Evolutionary conservation across 495 filamentous ascomycete species (phyloP).

Genomic region (Mycothermus thermophilus): DNA sequence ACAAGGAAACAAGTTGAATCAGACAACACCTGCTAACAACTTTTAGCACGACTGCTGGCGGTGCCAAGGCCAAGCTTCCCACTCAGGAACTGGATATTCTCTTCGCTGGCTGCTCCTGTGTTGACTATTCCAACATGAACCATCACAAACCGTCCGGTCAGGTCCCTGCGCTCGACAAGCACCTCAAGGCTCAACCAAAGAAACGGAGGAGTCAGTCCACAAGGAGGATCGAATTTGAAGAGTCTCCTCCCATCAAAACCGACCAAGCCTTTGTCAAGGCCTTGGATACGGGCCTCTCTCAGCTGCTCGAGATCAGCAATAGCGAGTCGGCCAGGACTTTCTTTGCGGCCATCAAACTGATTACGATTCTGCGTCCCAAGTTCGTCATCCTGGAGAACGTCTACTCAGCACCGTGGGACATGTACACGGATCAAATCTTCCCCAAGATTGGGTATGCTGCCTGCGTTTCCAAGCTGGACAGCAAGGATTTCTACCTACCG

Average conservation of each 20-base stretch:
- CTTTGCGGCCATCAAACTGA: slow-evolving; percentile 46
- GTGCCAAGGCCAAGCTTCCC: slow-evolving; percentile 45
- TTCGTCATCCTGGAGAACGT: slow-evolving; percentile 71
- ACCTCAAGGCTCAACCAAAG: slow-evolving; percentile 2
- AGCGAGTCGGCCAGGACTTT: slow-evolving; percentile 66
- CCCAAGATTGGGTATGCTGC: slow-evolving; percentile 42
- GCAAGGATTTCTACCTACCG: slow-evolving; percentile 65
- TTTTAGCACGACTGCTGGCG: slow-evolving; percentile 56
- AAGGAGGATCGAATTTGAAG: not conserved
- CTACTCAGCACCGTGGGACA: slow-evolving; percentile 44
- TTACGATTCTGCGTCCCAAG: slow-evolving; percentile 39
- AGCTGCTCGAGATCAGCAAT: slow-evolving; percentile 13
- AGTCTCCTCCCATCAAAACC: not conserved
- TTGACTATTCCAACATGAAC: slow-evolving; percentile 55
- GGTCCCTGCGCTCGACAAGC: slow-evolving; percentile 1
- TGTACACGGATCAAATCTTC: slow-evolving; percentile 36
- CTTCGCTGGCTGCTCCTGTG: slow-evolving; percentile 64
- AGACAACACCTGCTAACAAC: slow-evolving; percentile 10
- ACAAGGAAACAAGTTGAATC: not conserved
- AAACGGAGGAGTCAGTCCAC: not conserved
- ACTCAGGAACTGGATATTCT: slow-evolving; percentile 46
- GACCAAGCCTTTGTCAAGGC: slow-evolving; percentile 5
- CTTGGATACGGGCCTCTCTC: slow-evolving; percentile 17
- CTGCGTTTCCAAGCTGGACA: slow-evolving; percentile 38
- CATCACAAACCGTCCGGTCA: slow-evolving; percentile 19